These are phyloP conservation scores for Rosa persica DNA, from an alignment of 306 rosid species.

Conservation along the genomic window DNA sequence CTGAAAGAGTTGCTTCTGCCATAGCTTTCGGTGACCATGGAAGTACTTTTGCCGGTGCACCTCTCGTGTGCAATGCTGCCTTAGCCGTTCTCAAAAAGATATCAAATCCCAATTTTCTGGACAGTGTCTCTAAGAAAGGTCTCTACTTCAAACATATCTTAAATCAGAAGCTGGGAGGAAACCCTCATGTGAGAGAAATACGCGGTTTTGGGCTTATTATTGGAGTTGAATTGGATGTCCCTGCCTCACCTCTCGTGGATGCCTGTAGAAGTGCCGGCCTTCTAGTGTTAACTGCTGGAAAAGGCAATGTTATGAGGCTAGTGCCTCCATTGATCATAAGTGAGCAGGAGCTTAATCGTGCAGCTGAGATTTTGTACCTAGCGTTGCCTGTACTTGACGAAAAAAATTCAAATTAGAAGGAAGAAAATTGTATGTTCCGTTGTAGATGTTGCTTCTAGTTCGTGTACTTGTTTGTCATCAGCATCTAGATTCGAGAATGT, in stretches of 20 bases:
- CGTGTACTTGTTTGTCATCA: not conserved
- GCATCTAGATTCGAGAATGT: not conserved
- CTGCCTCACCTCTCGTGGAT: conserved; percentile 62
- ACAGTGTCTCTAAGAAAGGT: conserved; percentile 66
- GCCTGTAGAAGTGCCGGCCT: conserved; percentile 80
- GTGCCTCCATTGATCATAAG: conserved; percentile 92
- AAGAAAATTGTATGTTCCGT: not conserved
- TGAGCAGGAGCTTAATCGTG: conserved; percentile 71
- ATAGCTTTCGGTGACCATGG: conserved; percentile 85
- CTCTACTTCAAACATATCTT: conserved; percentile 59
- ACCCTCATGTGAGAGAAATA: conserved; percentile 63
- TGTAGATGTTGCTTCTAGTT: conserved; percentile 10
- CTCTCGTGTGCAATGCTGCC: conserved; percentile 74
- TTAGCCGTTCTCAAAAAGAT: conserved; percentile 68
- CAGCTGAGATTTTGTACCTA: conserved; percentile 54
- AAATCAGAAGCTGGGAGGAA: conserved; percentile 67
- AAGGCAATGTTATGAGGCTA: conserved; percentile 77
- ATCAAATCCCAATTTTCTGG: conserved; percentile 59
- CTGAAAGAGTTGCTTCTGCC: conserved; percentile 75
- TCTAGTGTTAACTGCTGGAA: conserved; percentile 76
- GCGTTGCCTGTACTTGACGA: conserved; percentile 52
- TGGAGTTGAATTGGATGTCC: conserved; percentile 73
- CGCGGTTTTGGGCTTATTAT: conserved; percentile 77
- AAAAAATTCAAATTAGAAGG: conserved; percentile 31
- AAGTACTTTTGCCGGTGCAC: conserved; percentile 86